phyloP scores from a whole-genome alignment of 257 asterid species.

The Haberlea rhodopensis region DNA sequence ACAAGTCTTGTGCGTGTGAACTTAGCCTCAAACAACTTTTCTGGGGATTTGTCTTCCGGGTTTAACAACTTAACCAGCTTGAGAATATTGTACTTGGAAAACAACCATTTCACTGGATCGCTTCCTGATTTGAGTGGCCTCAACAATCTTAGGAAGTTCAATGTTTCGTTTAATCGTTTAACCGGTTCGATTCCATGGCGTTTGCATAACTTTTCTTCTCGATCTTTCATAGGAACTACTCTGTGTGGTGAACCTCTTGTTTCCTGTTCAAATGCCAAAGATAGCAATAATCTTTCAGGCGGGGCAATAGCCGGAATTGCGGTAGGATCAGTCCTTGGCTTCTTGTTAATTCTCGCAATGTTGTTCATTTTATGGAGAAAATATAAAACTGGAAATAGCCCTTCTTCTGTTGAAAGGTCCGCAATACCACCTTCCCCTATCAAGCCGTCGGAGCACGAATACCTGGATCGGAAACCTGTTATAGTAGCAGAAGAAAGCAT shows the following conservation, averaged over 20 bases:
- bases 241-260: constrained; percentile 45
- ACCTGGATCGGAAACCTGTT: constrained; percentile 18
- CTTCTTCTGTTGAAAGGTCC: no score
- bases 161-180: constrained; percentile 49
- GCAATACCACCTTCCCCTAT: constrained; percentile 24
- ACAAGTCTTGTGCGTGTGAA: constrained; percentile 38
- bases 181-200: constrained; percentile 44
- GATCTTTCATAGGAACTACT: constrained; percentile 46
- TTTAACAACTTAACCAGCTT: constrained; percentile 36
- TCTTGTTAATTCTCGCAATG: constrained; percentile 25
- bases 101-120: constrained; percentile 48
- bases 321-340: constrained; percentile 35
- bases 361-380: constrained; percentile 33
- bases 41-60: constrained; percentile 33
- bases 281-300: constrained; percentile 37
- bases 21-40: constrained; percentile 40
- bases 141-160: constrained; percentile 28
- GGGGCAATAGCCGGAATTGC: constrained; percentile 68
- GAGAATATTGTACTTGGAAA: constrained; percentile 43
- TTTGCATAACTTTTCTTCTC: constrained; percentile 26
- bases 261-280: constrained; percentile 37
- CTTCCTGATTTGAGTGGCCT: constrained; percentile 37
- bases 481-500: constrained; percentile 4
- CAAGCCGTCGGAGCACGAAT: constrained; percentile 19
- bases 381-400: constrained; percentile 20